phyloP scores from a whole-genome alignment of 169 alveolate species.

The Perkinsus chesapeaki region DNA sequence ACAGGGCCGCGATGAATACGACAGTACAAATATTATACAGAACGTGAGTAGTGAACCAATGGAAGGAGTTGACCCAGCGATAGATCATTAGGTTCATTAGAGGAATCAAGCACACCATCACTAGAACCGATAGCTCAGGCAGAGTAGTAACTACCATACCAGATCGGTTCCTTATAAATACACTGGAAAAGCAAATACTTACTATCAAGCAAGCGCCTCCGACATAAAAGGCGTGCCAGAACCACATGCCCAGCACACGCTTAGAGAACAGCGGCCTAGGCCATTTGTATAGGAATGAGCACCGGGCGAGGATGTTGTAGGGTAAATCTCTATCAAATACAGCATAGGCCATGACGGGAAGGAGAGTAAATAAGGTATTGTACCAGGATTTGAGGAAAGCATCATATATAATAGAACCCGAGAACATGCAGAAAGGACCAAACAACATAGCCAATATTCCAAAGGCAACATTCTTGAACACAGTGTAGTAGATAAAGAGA shows the following conservation, averaged over 20 bases:
- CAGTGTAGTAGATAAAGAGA: constrained; percentile 54
- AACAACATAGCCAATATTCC: constrained; percentile 18
- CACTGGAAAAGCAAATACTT: neutral
- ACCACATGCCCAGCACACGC: neutral
- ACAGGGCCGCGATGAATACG: neutral
- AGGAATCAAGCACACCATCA: neutral
- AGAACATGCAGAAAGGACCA: constrained; percentile 21
- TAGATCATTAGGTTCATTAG: neutral
- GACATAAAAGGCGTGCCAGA: neutral
- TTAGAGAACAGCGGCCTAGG: constrained; percentile 33
- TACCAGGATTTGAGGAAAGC: constrained; percentile 57
- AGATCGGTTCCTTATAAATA: neutral
- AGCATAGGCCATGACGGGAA: constrained; percentile 55
- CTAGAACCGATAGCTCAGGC: neutral
- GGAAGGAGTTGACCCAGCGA: neutral
- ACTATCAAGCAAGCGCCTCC: neutral
- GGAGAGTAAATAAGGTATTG: constrained; percentile 55
- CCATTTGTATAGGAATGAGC: constrained; percentile 52
- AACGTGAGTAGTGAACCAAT: neutral
- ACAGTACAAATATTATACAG: neutral
- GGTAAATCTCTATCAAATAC: constrained; percentile 64
- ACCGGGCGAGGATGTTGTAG: constrained; percentile 42
- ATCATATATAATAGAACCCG: constrained; percentile 57
- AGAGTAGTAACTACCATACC: neutral
- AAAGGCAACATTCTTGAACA: constrained; percentile 45